phyloP scores from a whole-genome alignment of 2,329 filamentous ascomycete genomes.

The Endocalyx cinctus region DNA sequence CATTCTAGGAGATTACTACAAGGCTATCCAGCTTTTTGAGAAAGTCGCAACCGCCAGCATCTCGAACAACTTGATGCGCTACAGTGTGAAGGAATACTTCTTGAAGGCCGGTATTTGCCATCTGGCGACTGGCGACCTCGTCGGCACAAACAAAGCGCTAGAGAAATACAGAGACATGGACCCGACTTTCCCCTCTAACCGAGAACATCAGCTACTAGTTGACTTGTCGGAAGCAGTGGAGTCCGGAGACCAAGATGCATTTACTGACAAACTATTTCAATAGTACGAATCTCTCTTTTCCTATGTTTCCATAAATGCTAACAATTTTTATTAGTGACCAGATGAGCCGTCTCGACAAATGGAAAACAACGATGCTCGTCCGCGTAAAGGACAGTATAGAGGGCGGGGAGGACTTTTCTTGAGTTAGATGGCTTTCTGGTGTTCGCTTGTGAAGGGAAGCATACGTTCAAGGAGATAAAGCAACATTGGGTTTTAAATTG shows the following conservation, averaged over 20 bases:
- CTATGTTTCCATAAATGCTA: too few relatives aligned
- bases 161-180: constrained; percentile 79
- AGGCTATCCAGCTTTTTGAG: constrained; percentile 77
- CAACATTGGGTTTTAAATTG: too few relatives aligned
- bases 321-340: too few relatives aligned
- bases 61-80: constrained; percentile 88
- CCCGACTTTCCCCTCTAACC: constrained; percentile 67
- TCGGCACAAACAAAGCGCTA: constrained; percentile 73
- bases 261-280: constrained; percentile 81
- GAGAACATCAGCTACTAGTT: constrained; percentile 75
- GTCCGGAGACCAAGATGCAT: constrained; percentile 73
- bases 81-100: constrained; percentile 93
- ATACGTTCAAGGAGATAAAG: too few relatives aligned
- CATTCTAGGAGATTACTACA: constrained; percentile 77
- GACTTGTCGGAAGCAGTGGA: constrained; percentile 75
- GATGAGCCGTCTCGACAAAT: constrained; percentile 90
- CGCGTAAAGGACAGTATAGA: constrained; percentile 82
- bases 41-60: constrained; percentile 74
- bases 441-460: too few relatives aligned
- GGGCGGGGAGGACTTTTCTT: constrained; percentile 33
- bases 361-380: constrained; percentile 86
- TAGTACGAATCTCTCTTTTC: too few relatives aligned
- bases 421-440: too few relatives aligned
- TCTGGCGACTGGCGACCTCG: constrained; percentile 67
- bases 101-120: constrained; percentile 92